Evolutionary conservation across 1,284 basidiomycete species (phyloP).

Genomic region (Trichosporon sp.): DNA sequence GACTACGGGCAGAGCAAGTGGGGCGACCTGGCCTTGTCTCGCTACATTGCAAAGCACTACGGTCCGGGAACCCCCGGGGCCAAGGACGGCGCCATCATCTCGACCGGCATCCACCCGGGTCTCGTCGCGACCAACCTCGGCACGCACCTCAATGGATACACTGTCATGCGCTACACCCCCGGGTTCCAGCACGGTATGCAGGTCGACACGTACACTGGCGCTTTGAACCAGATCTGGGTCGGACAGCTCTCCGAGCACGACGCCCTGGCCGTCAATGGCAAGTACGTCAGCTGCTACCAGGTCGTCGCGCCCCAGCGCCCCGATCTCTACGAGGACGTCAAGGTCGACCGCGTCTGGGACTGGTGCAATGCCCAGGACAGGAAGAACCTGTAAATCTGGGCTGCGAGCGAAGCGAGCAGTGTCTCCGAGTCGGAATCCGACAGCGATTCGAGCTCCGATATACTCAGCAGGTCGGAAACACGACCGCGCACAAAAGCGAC

Average conservation of each 20-base stretch:
- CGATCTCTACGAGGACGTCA: slow-evolving; percentile 41
- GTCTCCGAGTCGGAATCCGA: no score
- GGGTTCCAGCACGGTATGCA: slow-evolving; percentile 46
- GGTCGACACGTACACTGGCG: slow-evolving; percentile 46
- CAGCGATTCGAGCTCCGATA: no score
- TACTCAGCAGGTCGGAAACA: no score
- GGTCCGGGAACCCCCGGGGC: slow-evolving; percentile 9
- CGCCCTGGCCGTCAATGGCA: slow-evolving; percentile 40
- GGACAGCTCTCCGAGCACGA: slow-evolving; percentile 59
- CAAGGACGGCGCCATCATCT: slow-evolving; percentile 38
- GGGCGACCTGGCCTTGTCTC: slow-evolving; percentile 51
- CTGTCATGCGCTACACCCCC: neutral
- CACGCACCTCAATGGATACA: slow-evolving; percentile 30
- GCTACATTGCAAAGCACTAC: slow-evolving; percentile 39
- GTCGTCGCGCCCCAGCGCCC: slow-evolving; percentile 38
- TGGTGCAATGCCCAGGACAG: slow-evolving; percentile 41
- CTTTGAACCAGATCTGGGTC: slow-evolving; percentile 59
- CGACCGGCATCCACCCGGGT: slow-evolving; percentile 47
- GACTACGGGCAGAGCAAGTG: slow-evolving; percentile 63
- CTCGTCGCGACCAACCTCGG: slow-evolving; percentile 46
- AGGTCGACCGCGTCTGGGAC: slow-evolving; percentile 45
- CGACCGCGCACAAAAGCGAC: no score
- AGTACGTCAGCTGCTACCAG: slow-evolving; percentile 53
- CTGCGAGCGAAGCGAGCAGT: no score
- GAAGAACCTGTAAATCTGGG: neutral